Conservation (phyloP, 2,329 filamentous ascomycete species). For the Tolypocladium tundrense region DNA sequence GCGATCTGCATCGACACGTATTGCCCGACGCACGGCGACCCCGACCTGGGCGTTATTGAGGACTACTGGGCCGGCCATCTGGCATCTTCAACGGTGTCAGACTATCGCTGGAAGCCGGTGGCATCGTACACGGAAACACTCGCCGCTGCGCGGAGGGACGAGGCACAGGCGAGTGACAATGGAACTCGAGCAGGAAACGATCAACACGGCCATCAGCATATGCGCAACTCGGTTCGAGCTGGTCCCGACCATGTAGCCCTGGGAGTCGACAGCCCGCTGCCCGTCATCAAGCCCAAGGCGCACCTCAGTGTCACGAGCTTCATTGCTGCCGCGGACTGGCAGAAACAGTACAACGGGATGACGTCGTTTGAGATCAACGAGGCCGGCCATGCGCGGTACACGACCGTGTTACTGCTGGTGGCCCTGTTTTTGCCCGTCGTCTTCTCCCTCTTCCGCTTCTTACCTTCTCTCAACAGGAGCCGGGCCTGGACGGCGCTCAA, state of each 20-base stretch:
- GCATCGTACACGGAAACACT: not conserved
- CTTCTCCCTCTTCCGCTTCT: not conserved
- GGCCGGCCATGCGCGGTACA: not conserved
- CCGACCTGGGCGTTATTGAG: not conserved
- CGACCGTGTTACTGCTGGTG: not conserved
- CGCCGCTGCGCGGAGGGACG: not conserved
- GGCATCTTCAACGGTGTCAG: not conserved
- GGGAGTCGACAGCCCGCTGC: not conserved
- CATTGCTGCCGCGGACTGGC: not conserved
- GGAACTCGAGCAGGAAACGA: not conserved
- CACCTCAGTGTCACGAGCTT: not conserved
- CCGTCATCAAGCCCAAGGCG: not conserved
- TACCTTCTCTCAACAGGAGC: not conserved
- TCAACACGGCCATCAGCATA: not conserved
- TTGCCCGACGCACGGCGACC: not conserved
- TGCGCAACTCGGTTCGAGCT: not conserved
- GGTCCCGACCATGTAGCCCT: not conserved
- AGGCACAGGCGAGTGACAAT: not conserved
- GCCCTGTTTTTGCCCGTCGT: not conserved
- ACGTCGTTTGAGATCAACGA: not conserved
- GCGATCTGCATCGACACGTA: not conserved
- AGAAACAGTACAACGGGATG: not conserved
- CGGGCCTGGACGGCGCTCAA: not conserved
- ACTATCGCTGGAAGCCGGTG: not conserved
- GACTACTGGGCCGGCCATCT: not conserved